These are phyloP conservation scores for Canavalia gladiata DNA, from an alignment of 306 rosid genomes.

Conservation along the genomic window DNA sequence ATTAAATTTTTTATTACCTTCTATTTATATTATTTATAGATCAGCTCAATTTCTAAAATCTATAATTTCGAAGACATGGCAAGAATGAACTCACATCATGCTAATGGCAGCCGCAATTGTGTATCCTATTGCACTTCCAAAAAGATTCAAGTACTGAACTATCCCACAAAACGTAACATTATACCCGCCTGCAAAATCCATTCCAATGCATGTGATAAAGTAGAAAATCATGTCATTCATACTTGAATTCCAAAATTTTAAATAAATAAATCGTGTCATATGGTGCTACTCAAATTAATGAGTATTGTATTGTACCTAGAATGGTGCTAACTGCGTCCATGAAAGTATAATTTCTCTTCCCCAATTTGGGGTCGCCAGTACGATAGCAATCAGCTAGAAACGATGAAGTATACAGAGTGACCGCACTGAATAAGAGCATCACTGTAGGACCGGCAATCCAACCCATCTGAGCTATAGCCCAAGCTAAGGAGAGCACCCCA, in stretches of 20 bases:
- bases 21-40: neutral
- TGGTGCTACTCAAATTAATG: slow-evolving; percentile 7
- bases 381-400: slow-evolving; percentile 69
- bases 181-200: slow-evolving; percentile 57
- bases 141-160: slow-evolving; percentile 61
- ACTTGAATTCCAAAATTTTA: neutral
- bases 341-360: slow-evolving; percentile 66
- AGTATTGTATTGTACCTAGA: slow-evolving; percentile 50
- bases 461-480: slow-evolving; percentile 73
- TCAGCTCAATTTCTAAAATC: slow-evolving; percentile 26
- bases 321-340: slow-evolving; percentile 62
- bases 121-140: slow-evolving; percentile 66
- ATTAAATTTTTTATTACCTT: slow-evolving; percentile 1
- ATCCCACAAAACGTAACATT: slow-evolving; percentile 57
- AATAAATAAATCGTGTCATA: neutral
- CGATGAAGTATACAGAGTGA: slow-evolving; percentile 58
- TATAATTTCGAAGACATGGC: neutral
- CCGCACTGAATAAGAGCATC: slow-evolving; percentile 57
- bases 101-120: slow-evolving; percentile 70
- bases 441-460: slow-evolving; percentile 68
- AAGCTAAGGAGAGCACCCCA: slow-evolving; percentile 70
- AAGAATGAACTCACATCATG: slow-evolving; percentile 64
- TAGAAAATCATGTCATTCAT: neutral
- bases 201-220: slow-evolving; percentile 7
- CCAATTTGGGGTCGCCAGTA: slow-evolving; percentile 45